These are phyloP conservation scores for Lanmaoa rubissima DNA, from an alignment of 768 basidiomycete species.

Conservation along the genomic window DNA sequence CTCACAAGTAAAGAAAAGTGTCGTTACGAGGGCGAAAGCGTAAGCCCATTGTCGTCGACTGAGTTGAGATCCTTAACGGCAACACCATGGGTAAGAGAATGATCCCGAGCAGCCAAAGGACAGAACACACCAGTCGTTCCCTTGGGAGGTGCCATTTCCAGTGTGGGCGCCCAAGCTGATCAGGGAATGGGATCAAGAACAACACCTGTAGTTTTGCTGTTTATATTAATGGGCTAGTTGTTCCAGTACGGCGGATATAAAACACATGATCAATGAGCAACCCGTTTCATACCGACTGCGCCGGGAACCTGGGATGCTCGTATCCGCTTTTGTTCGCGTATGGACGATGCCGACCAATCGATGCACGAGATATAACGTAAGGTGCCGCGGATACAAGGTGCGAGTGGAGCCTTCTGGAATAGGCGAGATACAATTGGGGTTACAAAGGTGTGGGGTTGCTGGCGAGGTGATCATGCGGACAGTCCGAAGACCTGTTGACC, in stretches of 20 bases:
- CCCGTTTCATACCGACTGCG: not conserved
- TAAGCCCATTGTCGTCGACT: constrained; percentile 48
- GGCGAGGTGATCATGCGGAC: constrained; percentile 12
- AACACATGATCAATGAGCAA: not conserved
- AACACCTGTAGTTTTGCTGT: not conserved
- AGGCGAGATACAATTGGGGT: not conserved
- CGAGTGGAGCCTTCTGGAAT: constrained; percentile 1
- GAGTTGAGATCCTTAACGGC: constrained; percentile 37
- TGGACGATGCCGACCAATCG: not conserved
- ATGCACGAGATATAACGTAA: not conserved
- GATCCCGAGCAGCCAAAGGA: not conserved
- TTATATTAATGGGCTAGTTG: constrained; percentile 12
- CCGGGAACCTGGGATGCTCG: not conserved
- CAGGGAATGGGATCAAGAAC: constrained; percentile 7
- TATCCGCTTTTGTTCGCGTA: not conserved
- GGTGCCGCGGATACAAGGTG: not conserved
- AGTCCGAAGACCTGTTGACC: not conserved
- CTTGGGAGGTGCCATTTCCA: constrained; percentile 36
- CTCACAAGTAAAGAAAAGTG: constrained; percentile 73
- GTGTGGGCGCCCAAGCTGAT: not conserved
- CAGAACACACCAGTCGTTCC: constrained; percentile 42
- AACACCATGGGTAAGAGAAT: not conserved
- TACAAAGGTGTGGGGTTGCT: not conserved
- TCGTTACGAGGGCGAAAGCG: constrained; percentile 68
- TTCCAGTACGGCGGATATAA: constrained; percentile 5